Conservation (phyloP, 768 basidiomycete species). For the Tricholoma hemisulphureum region DNA sequence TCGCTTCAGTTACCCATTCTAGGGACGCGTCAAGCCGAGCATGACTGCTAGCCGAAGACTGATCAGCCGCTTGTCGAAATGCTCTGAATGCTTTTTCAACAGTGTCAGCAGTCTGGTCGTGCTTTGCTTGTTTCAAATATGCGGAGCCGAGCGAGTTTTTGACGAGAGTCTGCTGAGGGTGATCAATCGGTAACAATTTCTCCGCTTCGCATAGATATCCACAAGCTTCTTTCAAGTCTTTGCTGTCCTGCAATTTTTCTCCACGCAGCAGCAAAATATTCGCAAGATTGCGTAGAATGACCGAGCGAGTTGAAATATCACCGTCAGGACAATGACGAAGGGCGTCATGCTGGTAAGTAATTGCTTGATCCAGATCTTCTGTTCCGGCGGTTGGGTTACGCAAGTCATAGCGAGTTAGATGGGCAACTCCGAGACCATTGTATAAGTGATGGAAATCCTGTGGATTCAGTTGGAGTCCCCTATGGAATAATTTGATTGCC, state of each 20-base stretch:
- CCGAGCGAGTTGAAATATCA: slow-evolving; percentile 11
- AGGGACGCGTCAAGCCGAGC: background rate
- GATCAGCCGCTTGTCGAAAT: background rate
- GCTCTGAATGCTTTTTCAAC: background rate
- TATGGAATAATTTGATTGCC: too few relatives aligned
- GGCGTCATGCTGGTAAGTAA: slow-evolving; percentile 9
- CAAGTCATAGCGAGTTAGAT: too few relatives aligned
- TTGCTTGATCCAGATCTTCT: slow-evolving; percentile 19
- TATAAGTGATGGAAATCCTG: too few relatives aligned
- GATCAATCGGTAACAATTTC: too few relatives aligned
- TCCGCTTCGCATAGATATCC: too few relatives aligned
- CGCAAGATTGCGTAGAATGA: slow-evolving; percentile 8
- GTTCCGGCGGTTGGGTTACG: too few relatives aligned
- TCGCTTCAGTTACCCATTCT: background rate
- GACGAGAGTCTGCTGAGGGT: too few relatives aligned
- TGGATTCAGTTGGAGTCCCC: too few relatives aligned
- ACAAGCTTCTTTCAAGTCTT: background rate
- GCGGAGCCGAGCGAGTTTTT: too few relatives aligned
- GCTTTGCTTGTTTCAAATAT: too few relatives aligned
- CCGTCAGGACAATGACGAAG: slow-evolving; percentile 5
- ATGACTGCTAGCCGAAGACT: background rate
- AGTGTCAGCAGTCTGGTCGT: too few relatives aligned
- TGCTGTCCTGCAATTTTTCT: background rate
- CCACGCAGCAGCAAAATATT: slow-evolving; percentile 4
- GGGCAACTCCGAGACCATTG: too few relatives aligned